These are phyloP conservation scores for Tilletia setariae DNA, from an alignment of 1,284 basidiomycete genomes.

Conservation along the genomic window DNA sequence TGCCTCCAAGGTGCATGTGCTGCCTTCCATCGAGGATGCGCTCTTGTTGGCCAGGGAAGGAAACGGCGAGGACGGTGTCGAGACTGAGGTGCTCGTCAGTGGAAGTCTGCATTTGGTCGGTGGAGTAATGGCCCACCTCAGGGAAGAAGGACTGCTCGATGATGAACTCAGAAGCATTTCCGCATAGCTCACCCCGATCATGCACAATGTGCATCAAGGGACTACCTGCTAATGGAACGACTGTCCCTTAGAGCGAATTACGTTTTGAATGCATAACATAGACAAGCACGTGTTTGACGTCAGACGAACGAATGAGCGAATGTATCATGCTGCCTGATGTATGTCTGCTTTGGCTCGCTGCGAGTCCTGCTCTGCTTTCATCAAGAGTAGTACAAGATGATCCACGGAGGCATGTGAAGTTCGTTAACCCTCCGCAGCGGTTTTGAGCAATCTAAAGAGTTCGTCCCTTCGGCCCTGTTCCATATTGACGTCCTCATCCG, in stretches of 20 bases:
- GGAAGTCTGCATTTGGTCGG: constrained; percentile 94
- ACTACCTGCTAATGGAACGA: too few species aligned
- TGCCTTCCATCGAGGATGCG: constrained; percentile 86
- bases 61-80: constrained; percentile 31
- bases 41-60: constrained; percentile 26
- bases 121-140: constrained; percentile 69
- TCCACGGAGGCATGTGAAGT: too few species aligned
- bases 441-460: neutral
- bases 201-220: too few species aligned
- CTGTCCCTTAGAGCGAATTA: neutral
- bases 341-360: too few species aligned
- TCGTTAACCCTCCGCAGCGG: neutral
- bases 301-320: neutral
- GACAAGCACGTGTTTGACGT: neutral
- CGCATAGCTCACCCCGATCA: too few species aligned
- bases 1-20: constrained; percentile 64
- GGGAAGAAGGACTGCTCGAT: constrained; percentile 38
- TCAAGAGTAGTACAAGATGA: too few species aligned
- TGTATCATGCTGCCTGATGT: too few species aligned
- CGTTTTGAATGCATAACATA: neutral
- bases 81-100: constrained; percentile 75
- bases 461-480: neutral
- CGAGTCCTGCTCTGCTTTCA: too few species aligned
- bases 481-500: neutral
- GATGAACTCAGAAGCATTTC: constrained; percentile 28